Base-by-base conservation (phyloP, 2,329 filamentous ascomycete genomes). In the Fusarium coicis region DNA sequence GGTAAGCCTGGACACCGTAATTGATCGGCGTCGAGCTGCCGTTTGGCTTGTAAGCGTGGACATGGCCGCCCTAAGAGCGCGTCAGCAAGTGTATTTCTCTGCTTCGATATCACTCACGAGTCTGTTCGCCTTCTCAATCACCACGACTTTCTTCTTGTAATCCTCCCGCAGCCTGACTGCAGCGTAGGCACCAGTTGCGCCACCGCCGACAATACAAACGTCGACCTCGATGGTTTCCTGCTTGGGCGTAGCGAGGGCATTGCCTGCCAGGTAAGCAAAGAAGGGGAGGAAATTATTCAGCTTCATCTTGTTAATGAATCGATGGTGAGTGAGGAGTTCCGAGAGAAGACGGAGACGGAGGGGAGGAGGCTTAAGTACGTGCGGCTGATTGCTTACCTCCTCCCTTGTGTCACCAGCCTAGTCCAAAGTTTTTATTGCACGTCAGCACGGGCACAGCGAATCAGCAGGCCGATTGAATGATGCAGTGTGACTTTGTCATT, bases 141-240 rank as follows among this genome's bases (percentile, higher is more conserved):
- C 70, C 4, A 75, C n/a, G 15, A 75, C 67, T 1, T 39, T 65
- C 47, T 72, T 74, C 7, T 53, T 44, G 7, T 67, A 74, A 1
- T 73, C 70, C 11, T 75, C 70, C 18, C 71, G 68, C 30, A 75
- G 73, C n/a, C 64, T 46, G 32, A 75, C 73, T 19, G 73, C 73
- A 4, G 73, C 73, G 50, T 75, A 70, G 11, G 60, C 39, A 40
- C 73, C 73, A 23, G 57, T 65, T 5, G 73, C 68, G 12, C 73
- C 73, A 2, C 73, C 73, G 16, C 73, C 73, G 5, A 75, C 53
- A 10, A 75, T 72, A 6, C 49, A 56, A 2, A 75, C 67, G 10
- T 75, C 73, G 28, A 75, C 73, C 12, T 75, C 73, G 1, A 42
- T 46, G 0, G 36, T 30, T 16, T 49, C 44, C 2, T 65, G 39